Percentiles rank a stretch among this genome's conserved stretches.
Conservation (phyloP, 129 eudicot genomes). For the Silybum marianum region DNA sequence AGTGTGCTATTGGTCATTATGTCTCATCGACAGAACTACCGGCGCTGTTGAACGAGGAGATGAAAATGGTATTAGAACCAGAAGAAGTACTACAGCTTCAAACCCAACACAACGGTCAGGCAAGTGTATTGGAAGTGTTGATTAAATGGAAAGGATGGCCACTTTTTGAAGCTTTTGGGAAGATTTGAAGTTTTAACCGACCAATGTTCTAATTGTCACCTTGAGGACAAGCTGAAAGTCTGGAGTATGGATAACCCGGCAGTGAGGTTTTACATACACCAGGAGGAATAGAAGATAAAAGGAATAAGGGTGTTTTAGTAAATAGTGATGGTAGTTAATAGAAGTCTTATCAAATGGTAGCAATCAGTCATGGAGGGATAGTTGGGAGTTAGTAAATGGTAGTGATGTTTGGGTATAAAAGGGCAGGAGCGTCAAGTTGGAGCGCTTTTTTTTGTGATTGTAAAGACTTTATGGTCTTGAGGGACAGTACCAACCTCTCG, state of each 20-base stretch:
- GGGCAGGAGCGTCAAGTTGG: neutral
- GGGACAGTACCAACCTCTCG: neutral
- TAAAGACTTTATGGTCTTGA: neutral
- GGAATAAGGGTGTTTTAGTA: neutral
- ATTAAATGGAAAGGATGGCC: neutral
- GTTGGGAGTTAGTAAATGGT: neutral
- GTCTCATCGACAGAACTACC: too few relatives aligned
- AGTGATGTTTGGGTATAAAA: neutral
- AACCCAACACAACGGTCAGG: too few relatives aligned
- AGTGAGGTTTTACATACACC: neutral
- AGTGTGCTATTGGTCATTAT: too few relatives aligned
- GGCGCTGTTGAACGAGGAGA: too few relatives aligned
- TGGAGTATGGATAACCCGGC: neutral
- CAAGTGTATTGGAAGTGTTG: neutral
- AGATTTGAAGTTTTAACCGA: neutral
- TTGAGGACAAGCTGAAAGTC: neutral
- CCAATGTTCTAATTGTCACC: neutral
- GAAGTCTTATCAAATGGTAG: neutral
- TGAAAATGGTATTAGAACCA: too few relatives aligned
- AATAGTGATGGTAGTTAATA: neutral
- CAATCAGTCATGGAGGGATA: neutral
- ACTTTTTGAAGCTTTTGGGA: neutral
- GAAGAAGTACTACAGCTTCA: too few relatives aligned
- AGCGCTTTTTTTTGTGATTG: neutral
- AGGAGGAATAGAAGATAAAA: neutral